Conservation (phyloP, 129 eudicot genomes). For the Kitagawia praeruptora region DNA sequence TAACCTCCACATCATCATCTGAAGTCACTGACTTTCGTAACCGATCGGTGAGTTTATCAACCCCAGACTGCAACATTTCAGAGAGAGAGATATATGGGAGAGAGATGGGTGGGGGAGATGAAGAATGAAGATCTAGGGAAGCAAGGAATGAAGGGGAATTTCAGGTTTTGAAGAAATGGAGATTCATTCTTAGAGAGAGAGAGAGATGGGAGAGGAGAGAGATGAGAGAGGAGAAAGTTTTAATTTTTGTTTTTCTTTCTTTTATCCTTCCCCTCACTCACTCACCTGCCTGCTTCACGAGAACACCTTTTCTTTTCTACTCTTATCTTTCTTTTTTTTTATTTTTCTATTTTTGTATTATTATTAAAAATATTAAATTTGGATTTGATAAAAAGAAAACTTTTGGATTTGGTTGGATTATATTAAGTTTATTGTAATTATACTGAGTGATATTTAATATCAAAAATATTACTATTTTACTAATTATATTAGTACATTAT, state of each 20-base stretch:
- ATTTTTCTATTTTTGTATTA: no score
- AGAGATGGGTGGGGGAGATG: not conserved
- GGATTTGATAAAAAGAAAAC: no score
- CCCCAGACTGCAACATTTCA: conserved; percentile 47
- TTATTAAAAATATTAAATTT: no score
- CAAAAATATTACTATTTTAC: no score
- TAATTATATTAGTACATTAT: no score
- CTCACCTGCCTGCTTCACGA: conserved; percentile 37
- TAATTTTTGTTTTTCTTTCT: conserved; percentile 7
- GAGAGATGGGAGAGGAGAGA: conserved; percentile 17
- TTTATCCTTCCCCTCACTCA: not conserved
- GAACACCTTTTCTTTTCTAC: conserved; percentile 21
- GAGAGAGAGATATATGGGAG: not conserved
- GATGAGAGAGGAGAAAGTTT: conserved; percentile 4
- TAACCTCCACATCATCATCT: conserved; percentile 22
- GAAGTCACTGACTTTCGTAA: conserved; percentile 29
- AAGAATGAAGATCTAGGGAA: not conserved
- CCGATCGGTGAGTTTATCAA: conserved; percentile 49
- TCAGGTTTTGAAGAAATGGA: not conserved
- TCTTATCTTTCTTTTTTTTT: not conserved
- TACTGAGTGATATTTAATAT: no score
- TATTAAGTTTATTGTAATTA: no score
- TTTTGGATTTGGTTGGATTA: no score
- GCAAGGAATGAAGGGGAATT: not conserved
- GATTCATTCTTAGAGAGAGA: not conserved